Evolutionary conservation across 2,329 filamentous ascomycete species (phyloP), one percentile per base, ranked within the genome.

Genomic region (Scedosporium dehoogii): DNA sequence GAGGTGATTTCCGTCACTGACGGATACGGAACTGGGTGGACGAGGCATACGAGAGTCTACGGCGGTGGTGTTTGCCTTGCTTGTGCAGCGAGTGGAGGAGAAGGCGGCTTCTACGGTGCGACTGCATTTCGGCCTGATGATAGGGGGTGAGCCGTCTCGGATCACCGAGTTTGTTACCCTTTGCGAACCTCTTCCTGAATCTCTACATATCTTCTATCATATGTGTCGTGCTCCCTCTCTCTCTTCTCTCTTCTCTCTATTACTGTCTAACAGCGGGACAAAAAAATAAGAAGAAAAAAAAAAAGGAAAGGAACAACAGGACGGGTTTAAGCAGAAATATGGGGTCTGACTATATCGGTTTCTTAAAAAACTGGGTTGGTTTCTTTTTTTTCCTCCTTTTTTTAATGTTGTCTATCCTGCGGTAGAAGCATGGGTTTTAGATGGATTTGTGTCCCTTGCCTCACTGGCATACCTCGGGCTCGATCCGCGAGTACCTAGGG

Each of bases 1-100:
- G 80, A 84, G 67, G 79, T 81, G 62, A 74, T 83, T 48, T 79
- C 78, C 7, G 73, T 78, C 12, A 71, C 78, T 62, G 77, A 83
- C 67, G 74, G 74, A 63, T 72, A 75, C 12, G 81, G 79, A 4
- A 74, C 76, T 18, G 77, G 77, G 51, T 85, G 82, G 83, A 80
- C 76, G 67, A 77, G 81, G 44, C 83, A 85, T 69, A 85, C 82
- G 16, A 78, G 81, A 27, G 82, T 85, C 27, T 85, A 84, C 65
- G 82, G 82, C 29, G 82, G 82, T 63, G 81, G 82, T 5, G 77
- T 81, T 2, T 85, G 83, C 65, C 74, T 84, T 46, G 81, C 82
- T 1, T 85, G 83, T 66, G 73, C 79, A 46, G 80, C 79, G 7
- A 76, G 79, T 9, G 78, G 76, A 6, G 73, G 72, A 38, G 74